phyloP scores from a whole-genome alignment of 2,329 filamentous ascomycete species.

The Neofusicoccum ribis region DNA sequence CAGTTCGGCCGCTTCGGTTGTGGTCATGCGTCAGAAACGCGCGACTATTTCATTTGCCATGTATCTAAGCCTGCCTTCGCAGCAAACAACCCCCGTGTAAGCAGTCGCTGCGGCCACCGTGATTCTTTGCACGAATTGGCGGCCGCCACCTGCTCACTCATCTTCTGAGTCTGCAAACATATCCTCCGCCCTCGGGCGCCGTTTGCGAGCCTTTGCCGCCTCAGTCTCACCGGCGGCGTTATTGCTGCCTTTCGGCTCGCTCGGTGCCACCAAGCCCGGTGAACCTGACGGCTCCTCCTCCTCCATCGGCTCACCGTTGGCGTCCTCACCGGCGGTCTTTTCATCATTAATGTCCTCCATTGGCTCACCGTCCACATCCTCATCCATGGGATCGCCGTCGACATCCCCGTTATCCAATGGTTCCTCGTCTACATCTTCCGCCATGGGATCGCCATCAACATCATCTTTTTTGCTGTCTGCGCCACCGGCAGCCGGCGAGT shows the following conservation, averaged over 20 bases:
- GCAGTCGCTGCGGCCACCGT: not conserved
- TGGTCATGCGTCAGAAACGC: not conserved
- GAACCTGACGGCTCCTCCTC: not conserved
- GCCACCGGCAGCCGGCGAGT: not conserved
- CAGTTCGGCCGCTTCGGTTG: too few relatives aligned
- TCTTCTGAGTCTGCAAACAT: constrained; percentile 36
- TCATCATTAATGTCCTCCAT: constrained; percentile 22
- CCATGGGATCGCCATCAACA: constrained; percentile 21
- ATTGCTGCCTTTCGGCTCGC: not conserved
- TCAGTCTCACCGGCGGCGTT: constrained; percentile 34
- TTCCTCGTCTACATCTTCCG: constrained; percentile 22
- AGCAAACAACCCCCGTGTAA: not conserved
- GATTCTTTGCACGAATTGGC: not conserved
- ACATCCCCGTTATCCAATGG: constrained; percentile 21
- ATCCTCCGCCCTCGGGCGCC: constrained; percentile 39
- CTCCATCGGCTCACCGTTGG: constrained; percentile 23
- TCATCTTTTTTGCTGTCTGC: constrained; percentile 19
- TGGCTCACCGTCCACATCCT: constrained; percentile 22
- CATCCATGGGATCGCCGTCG: constrained; percentile 23
- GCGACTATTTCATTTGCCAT: too few relatives aligned
- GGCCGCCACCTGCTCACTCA: not conserved
- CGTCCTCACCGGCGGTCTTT: constrained; percentile 23
- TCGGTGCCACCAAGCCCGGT: not conserved
- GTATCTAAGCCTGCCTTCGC: too few relatives aligned
- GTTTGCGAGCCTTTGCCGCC: constrained; percentile 35